These are phyloP conservation scores for Acephala macrosclerotiorum DNA, from an alignment of 2,329 filamentous ascomycete species.

Conservation along the genomic window DNA sequence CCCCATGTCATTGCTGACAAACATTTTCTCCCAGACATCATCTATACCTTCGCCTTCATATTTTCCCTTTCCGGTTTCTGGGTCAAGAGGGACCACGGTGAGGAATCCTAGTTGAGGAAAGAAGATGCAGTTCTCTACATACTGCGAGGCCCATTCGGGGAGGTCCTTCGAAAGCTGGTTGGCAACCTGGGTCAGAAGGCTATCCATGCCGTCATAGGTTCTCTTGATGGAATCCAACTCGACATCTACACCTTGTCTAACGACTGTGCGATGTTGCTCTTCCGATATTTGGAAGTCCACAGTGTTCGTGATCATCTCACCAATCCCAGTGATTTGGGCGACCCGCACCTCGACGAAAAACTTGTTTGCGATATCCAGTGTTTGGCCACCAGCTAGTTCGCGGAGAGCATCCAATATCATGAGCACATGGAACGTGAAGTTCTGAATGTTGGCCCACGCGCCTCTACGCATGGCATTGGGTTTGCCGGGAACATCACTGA, in stretches of 20 bases:
- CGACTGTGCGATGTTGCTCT: slow-evolving; percentile 73
- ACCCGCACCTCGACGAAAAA: slow-evolving; percentile 67
- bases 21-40: slow-evolving; percentile 79
- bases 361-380: slow-evolving; percentile 61
- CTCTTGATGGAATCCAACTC: slow-evolving; percentile 81
- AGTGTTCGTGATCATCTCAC: slow-evolving; percentile 73
- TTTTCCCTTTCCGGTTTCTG: slow-evolving; percentile 61
- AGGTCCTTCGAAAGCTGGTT: slow-evolving; percentile 67
- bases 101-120: slow-evolving; percentile 93
- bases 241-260: slow-evolving; percentile 74
- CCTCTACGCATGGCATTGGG: slow-evolving; percentile 62
- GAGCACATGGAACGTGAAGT: slow-evolving; percentile 76
- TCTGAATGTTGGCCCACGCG: slow-evolving; percentile 74
- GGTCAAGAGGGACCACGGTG: slow-evolving; percentile 73
- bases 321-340: slow-evolving; percentile 67
- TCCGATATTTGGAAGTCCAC: slow-evolving; percentile 81
- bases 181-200: slow-evolving; percentile 73
- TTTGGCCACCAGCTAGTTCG: slow-evolving; percentile 61
- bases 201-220: slow-evolving; percentile 78
- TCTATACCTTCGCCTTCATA: slow-evolving; percentile 67
- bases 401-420: slow-evolving; percentile 71
- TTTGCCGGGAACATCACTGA: slow-evolving; percentile 57
- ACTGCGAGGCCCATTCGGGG: slow-evolving; percentile 62
- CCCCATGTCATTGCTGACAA: slow-evolving; percentile 71
- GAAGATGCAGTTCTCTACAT: slow-evolving; percentile 80